Percentiles rank a stretch among this genome's conserved stretches.
These are phyloP conservation scores for Byssoonygena ceratinophila DNA, from an alignment of 2,329 filamentous ascomycete genomes.

Conservation along the genomic window DNA sequence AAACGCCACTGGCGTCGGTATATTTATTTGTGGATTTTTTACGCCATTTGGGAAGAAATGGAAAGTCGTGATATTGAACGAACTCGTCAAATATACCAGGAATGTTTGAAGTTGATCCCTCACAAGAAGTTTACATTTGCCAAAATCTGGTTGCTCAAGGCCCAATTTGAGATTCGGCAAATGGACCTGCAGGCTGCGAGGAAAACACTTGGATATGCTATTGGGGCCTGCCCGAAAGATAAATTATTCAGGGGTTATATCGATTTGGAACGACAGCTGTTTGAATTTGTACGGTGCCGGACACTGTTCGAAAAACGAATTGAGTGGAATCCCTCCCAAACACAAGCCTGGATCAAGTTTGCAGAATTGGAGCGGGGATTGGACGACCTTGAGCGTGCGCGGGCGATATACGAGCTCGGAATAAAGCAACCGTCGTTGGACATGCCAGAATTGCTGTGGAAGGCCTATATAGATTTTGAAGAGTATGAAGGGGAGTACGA, in stretches of 20 bases:
- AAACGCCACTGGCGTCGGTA: slow-evolving; percentile 96
- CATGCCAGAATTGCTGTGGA: slow-evolving; percentile 97
- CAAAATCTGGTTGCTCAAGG: slow-evolving; percentile 89
- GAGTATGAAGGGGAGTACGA: slow-evolving; percentile 91
- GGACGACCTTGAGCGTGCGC: slow-evolving; percentile 75
- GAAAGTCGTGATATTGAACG: slow-evolving; percentile 67
- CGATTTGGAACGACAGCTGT: slow-evolving; percentile 81
- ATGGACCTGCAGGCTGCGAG: slow-evolving; percentile 67
- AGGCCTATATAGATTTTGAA: slow-evolving; percentile 97
- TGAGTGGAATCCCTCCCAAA: slow-evolving; percentile 81
- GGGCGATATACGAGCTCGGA: slow-evolving; percentile 86
- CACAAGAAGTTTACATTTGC: slow-evolving; percentile 97
- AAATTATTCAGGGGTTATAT: slow-evolving; percentile 91
- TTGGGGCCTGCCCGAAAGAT: slow-evolving; percentile 93
- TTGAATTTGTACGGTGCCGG: slow-evolving; percentile 85
- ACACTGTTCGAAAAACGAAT: slow-evolving; percentile 90
- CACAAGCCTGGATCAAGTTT: slow-evolving; percentile 92
- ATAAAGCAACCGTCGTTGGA: slow-evolving; percentile 73
- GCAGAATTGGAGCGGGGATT: slow-evolving; percentile 84
- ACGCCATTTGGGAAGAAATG: slow-evolving; percentile 89
- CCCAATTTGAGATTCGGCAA: slow-evolving; percentile 86
- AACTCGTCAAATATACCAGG: slow-evolving; percentile 80
- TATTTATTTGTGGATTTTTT: slow-evolving; percentile 97
- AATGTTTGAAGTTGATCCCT: slow-evolving; percentile 76
- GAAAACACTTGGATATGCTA: slow-evolving; percentile 78